Base-by-base conservation (phyloP, 2,329 filamentous ascomycete species). In the Fusarium nygamai region DNA sequence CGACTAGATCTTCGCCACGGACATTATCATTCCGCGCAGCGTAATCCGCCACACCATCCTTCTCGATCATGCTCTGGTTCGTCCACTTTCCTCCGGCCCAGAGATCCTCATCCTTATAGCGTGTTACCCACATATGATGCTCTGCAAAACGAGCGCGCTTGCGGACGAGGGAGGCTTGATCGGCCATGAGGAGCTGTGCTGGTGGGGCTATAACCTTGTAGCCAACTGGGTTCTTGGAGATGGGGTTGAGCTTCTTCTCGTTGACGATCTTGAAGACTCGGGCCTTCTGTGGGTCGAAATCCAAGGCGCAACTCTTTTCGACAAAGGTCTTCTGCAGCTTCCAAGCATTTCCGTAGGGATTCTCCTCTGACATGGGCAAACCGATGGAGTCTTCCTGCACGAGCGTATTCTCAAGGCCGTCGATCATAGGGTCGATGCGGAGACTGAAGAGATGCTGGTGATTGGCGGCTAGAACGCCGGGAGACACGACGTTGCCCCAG, bases 371-470 rank as follows among this genome's bases (percentile, higher is more conserved):
- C 78, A 82, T 81, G 48, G 77, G 75, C 10, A 78, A 72, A 0
- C 78, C 71, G 7, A 80, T 74, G 44, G 78, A 83, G 77, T 85
- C 83, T 64, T 85, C 82, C 6, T 83, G 75, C 1, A 84, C 80
- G 22, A 91, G 81, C 0, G 90, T 92, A 20, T 84, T 78, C 83
- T 76, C 58, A 43, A 81, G 82, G 1, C 80, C 79, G 62, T 92
- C 90, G 43, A 92, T 85, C 29, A 88, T 88, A 0, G 91, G 90
- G 75, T 93, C 91, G 59, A 93, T 88, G 3, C 91, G 86, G 41
- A 90, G 81, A 33, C 85, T 87, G 79, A 93, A 93, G 58, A 93
- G 85, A 82, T 93, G 92, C 79, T 94, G 92, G 75, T 93, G 92
- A 80, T 92, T 90, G 68, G 90, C 89, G 0, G 91, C 92, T 10